These are phyloP conservation scores for Glutinoglossum americanum DNA, from an alignment of 495 filamentous ascomycete genomes.

Conservation along the genomic window DNA sequence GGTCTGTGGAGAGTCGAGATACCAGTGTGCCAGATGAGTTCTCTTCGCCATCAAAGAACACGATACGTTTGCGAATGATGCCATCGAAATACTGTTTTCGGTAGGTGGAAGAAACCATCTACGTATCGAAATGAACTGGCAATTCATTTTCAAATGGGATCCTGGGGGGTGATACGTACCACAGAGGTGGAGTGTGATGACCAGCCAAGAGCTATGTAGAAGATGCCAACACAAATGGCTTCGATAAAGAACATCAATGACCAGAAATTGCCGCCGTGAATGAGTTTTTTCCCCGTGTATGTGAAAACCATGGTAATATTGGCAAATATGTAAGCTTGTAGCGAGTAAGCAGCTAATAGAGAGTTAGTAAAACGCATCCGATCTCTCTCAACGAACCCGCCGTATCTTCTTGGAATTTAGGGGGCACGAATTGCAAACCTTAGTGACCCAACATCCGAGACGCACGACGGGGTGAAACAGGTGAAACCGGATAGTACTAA, in stretches of 20 bases:
- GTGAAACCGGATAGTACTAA: constrained; percentile 11
- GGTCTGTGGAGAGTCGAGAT: constrained; percentile 31
- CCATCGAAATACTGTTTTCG: constrained; percentile 38
- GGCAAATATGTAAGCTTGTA: constrained; percentile 30
- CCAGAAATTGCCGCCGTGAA: constrained; percentile 31
- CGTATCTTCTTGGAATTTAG: too few relatives aligned
- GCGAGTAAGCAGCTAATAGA: constrained; percentile 20
- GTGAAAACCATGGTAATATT: constrained; percentile 26
- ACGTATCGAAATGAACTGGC: constrained; percentile 3
- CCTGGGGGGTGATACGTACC: constrained; percentile 12
- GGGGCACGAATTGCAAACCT: background rate
- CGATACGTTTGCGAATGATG: constrained; percentile 30
- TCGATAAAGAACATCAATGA: constrained; percentile 43
- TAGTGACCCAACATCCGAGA: background rate
- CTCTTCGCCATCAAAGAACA: constrained; percentile 33
- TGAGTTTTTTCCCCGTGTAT: constrained; percentile 21
- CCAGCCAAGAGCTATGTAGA: constrained; percentile 32
- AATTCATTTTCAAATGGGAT: background rate
- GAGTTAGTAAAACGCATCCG: constrained; percentile 5
- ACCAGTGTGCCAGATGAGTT: constrained; percentile 28
- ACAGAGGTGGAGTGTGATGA: constrained; percentile 29
- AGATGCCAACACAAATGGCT: constrained; percentile 25
- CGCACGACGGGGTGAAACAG: background rate
- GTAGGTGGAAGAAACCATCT: constrained; percentile 20
- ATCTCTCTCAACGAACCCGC: too few relatives aligned